Evolutionary conservation across 352 stramenopile species (phyloP), one percentile per base, ranked within the genome.

Genomic region (Phytophthora pistaciae): DNA sequence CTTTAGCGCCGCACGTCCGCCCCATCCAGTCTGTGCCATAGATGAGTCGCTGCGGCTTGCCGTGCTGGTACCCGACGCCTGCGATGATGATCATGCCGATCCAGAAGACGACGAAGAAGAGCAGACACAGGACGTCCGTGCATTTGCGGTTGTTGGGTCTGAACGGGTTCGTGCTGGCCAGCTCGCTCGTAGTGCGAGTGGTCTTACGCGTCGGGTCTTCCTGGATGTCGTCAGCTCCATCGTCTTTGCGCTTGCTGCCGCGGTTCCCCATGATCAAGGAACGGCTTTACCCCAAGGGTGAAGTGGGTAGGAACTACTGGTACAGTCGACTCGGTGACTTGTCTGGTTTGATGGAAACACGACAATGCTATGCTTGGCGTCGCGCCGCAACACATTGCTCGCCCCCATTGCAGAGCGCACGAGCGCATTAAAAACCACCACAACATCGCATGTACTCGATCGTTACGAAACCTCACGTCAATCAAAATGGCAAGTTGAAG

Each of bases 11-110:
- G n/a, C 87, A 95, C 1, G 84, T 91, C 0, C 84, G 74, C 0
- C 87, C 87, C 69, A 85, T 88, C 81, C 83, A 95, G 65, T 95
- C 87, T 0, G 79, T 86, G 50, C 87, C 87, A 62, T 95, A 93
- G 27, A 92, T 77, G 55, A 95, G 66, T 21, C 87, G 85, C 77
- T 93, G 87, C 13, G 87, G 87, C 61, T 95, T 75, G 23, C 87
- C 87, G 56, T 91, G 69, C n/a, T 74, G 60, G 66, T 91, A 93
- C 2, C 79, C 85, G 25, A 93, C 69, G 1, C 69, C 78, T 0
- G 84, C 84, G 61, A 95, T 91, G 68, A 87, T 69, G 66, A 93
- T 78, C 85, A 92, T 93, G 27, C 79, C 75, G 46, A 84, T 62
- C 80, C 79, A 88, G 67, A 87, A 88, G 20, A 76, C 56, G 23